Base-by-base conservation (phyloP, 805 yeast species). In the Metschnikowia santaceciliae region DNA sequence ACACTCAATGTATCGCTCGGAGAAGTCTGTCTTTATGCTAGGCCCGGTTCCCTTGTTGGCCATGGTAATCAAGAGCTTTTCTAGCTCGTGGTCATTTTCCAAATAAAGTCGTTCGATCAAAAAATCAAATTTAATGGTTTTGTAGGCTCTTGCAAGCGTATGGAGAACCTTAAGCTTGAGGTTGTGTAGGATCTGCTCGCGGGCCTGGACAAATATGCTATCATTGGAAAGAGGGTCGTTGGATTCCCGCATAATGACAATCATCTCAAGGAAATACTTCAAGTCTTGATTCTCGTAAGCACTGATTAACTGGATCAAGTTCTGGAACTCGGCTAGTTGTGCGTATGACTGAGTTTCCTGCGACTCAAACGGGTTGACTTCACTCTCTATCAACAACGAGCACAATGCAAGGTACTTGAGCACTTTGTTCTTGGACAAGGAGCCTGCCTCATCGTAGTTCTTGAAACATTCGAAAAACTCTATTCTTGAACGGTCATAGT, bases 351-450 rank as follows among this genome's bases (percentile, higher is more conserved):
- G 77, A 1, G 88, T 83, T 63, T 86, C 92, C 60, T 82, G 87
- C 0, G 88, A 80, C 54, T 83, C 86, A 58, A 86, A 85, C 1
- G 89, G 88, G 59, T 84, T 82, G 48, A 86, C 79, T 54, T 80
- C 84, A 41, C 77, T 81, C 49, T 83, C 84, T n/a, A 82, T 74
- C 41, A 88, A 69, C 46, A 86, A 67, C 4, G 86, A 79, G 23
- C 84, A 78, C 19, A 88, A 61, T 2, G 84, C 81, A 50, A 84
- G 75, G 64, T 82, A 83, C 54, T 80, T 80, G 55, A 89, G 70
- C 3, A 84, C 79, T 36, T 71, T 71, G 13, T 81, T 71, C 56
- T 90, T 79, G 46, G 77, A 60, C 26, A 64, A 54, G 46, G 76
- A 68, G 7, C 78, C 78, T 22, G 75, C 74, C 60, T 73, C 78